Percentiles rank a stretch among this genome's conserved stretches.
These are phyloP conservation scores for Triticum urartu DNA, from an alignment of 176 grass and related monocot genomes.

Conservation along the genomic window DNA sequence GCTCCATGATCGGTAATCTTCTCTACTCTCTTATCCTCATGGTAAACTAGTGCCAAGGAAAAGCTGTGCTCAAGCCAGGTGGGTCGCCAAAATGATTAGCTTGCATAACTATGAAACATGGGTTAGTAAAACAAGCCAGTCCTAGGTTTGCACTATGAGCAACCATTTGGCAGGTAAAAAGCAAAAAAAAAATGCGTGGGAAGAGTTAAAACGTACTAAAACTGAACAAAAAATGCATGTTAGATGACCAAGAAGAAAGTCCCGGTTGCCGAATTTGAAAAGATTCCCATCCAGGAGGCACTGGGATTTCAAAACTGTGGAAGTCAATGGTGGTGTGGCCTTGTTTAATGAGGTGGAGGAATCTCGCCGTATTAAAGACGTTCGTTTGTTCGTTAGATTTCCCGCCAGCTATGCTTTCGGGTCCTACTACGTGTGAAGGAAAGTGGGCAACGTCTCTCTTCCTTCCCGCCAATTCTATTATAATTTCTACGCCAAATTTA, in stretches of 20 bases:
- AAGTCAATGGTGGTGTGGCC: not conserved
- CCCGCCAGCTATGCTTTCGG: not conserved
- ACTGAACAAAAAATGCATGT: not conserved
- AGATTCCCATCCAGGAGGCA: not conserved
- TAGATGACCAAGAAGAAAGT: not conserved
- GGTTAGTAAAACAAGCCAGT: no score
- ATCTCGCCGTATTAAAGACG: not conserved
- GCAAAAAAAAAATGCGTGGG: no score
- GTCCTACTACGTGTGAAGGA: not conserved
- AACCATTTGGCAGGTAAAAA: no score
- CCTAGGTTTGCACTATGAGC: no score
- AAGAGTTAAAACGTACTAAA: no score
- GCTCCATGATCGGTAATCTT: not conserved
- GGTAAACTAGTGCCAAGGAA: not conserved
- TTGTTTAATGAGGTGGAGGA: slow-evolving; percentile 21
- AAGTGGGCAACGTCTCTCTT: not conserved
- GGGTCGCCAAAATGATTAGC: not conserved
- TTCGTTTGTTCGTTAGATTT: slow-evolving; percentile 41
- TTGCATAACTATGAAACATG: not conserved
- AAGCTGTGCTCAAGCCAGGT: not conserved
- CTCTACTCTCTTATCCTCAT: not conserved
- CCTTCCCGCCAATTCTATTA: not conserved
- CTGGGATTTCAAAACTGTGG: not conserved
- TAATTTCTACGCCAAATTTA: not conserved
- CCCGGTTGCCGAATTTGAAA: not conserved